A percentile compares a stretch with the other conserved stretches of the same genome.
Conservation (phyloP, 2,329 filamentous ascomycete genomes). For the Aspergillus transmontanensis region DNA sequence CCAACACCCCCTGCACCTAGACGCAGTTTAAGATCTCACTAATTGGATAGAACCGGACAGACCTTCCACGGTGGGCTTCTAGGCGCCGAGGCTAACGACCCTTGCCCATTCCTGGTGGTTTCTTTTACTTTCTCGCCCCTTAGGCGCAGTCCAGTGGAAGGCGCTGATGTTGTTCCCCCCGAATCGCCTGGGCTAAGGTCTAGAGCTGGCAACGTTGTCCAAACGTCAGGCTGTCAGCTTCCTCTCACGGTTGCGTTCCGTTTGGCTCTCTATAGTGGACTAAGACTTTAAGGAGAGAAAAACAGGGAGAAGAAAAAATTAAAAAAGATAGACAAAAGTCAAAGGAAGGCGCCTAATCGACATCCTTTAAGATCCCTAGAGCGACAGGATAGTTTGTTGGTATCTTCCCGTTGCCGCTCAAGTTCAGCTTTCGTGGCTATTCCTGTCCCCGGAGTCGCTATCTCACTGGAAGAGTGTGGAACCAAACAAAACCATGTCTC, state of each 20-base stretch:
- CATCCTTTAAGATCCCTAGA: neutral
- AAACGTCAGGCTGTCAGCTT: constrained; percentile 9
- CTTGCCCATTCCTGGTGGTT: neutral
- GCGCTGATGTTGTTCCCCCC: neutral
- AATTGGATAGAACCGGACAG: constrained; percentile 2
- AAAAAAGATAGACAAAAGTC: neutral
- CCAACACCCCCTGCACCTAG: neutral
- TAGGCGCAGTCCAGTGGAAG: neutral
- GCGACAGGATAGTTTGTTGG: neutral
- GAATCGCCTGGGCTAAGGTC: constrained; percentile 2
- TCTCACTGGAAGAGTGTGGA: neutral
- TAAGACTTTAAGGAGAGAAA: neutral
- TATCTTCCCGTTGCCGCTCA: neutral
- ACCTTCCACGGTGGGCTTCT: neutral
- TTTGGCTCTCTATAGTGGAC: constrained; percentile 1
- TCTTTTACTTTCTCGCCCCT: neutral
- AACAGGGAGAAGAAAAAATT: neutral
- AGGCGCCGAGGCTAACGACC: constrained; percentile 1
- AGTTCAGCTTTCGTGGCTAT: neutral
- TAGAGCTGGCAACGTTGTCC: constrained; percentile 9
- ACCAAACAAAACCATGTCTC: neutral
- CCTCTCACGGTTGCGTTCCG: constrained; percentile 5
- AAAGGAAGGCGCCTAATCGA: neutral
- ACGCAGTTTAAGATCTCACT: neutral
- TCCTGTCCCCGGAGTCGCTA: neutral